phyloP scores from a whole-genome alignment of 495 filamentous ascomycete species.

The Penicillium herquei region DNA sequence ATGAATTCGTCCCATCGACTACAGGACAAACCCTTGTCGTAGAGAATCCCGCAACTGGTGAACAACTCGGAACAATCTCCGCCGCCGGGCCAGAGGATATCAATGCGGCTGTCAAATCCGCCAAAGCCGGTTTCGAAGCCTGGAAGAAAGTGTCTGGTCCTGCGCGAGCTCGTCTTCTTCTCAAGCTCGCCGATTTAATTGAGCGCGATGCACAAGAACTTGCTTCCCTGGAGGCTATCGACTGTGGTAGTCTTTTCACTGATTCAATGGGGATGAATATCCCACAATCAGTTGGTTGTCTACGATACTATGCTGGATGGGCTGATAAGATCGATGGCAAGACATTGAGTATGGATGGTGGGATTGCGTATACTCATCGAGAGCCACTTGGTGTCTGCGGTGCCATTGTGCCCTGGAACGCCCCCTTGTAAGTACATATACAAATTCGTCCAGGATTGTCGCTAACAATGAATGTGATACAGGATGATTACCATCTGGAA shows the following conservation, averaged over 20 bases:
- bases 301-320: slow-evolving; percentile 37
- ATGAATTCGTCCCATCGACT: slow-evolving; percentile 28
- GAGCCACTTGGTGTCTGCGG: slow-evolving; percentile 39
- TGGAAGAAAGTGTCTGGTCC: slow-evolving; percentile 41
- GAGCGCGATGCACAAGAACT: slow-evolving; percentile 25
- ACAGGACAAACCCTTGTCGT: slow-evolving; percentile 19
- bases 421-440: slow-evolving; percentile 22
- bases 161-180: slow-evolving; percentile 42
- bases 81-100: slow-evolving; percentile 36
- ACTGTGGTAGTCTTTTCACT: slow-evolving; percentile 24
- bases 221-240: slow-evolving; percentile 29
- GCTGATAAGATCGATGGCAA: slow-evolving; percentile 36
- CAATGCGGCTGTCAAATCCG: slow-evolving; percentile 53
- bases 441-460: not conserved
- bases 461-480: not conserved
- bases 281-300: slow-evolving; percentile 17
- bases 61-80: slow-evolving; percentile 23
- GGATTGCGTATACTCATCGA: slow-evolving; percentile 27
- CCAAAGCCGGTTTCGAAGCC: slow-evolving; percentile 31
- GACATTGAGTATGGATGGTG: slow-evolving; percentile 22
- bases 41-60: slow-evolving; percentile 32
- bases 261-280: slow-evolving; percentile 24
- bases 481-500: slow-evolving; percentile 70
- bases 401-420: slow-evolving; percentile 39
- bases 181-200: slow-evolving; percentile 37